These are phyloP conservation scores for Acanthamoeba rhysodes DNA, from an alignment of 208 protist genomes.

Conservation along the genomic window DNA sequence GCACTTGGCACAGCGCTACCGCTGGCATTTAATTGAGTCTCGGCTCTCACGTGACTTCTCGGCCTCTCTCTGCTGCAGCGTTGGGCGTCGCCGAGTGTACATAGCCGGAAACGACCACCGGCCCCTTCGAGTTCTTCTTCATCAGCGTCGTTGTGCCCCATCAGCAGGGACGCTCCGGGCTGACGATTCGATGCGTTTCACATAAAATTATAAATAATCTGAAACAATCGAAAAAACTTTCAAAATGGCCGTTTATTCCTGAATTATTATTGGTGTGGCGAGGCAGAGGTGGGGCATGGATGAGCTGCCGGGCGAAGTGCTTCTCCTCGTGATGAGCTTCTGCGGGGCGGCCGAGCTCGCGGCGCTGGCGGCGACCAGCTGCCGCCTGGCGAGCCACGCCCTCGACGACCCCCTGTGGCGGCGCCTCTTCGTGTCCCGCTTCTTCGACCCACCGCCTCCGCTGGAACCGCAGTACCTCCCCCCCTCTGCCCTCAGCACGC, in stretches of 20 bases:
- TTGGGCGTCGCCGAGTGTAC: background rate
- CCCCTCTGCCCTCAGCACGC: background rate
- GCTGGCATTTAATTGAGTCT: no score
- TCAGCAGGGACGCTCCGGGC: no score
- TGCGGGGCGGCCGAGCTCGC: background rate
- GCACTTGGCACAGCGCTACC: no score
- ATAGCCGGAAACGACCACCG: background rate
- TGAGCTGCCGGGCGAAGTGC: background rate
- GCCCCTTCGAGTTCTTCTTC: no score
- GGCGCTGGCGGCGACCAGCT: background rate
- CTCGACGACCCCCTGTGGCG: constrained; percentile 1
- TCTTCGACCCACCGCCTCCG: background rate
- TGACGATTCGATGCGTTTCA: no score
- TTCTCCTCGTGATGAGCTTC: constrained; percentile 1
- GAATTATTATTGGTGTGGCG: no score
- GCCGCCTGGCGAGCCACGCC: background rate
- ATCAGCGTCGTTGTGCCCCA: background rate
- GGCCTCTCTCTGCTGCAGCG: background rate
- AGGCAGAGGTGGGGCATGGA: no score
- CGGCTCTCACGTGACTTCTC: no score
- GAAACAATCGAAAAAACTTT: no score
- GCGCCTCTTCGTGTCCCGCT: background rate
- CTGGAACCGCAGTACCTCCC: background rate
- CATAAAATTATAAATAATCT: no score
- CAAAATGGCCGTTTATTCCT: no score